Base-by-base conservation (phyloP, 805 yeast genomes). In the Brettanomyces naardenensis region DNA sequence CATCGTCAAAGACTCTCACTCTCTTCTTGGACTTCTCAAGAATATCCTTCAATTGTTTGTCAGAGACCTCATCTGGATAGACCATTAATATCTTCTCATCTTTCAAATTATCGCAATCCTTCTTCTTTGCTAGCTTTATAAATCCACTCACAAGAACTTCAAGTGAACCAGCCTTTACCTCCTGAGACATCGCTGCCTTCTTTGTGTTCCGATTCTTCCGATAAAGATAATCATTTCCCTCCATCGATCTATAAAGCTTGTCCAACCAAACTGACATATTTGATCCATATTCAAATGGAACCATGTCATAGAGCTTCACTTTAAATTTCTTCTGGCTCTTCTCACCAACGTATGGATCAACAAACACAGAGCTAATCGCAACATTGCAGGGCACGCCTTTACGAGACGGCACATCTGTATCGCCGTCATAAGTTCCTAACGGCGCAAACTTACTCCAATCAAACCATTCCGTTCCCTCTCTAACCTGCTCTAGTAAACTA, bases 401-500 rank as follows among this genome's bases (percentile, higher is more conserved):
- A 3, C 44, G 31, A 7, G 36, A 33, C 5, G 61, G 55, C 11
- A 57, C 20, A 21, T 49, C 53, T 13, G 39, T 37, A 1, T 38
- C 46, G 3, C 41, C 36, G 5, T 45, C 47, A 36, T 54, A 58
- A 4, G 41, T 36, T 1, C 62, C 63, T 13, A 58, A 27, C 9
- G 44, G 40, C 4, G 54, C 53, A 44, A 54, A 58, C 31, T 44
- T 52, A 19, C 44, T 41, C 63, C 62, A 58, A 37, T 57, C 59
- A 35, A 58, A 43, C 73, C 81, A 74, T 11, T 84, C 80, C 0
- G 58, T 56, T 41, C 64, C 69, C 2, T 54, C 53, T 46, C 68
- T 77, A 32, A 82, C 58, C 35, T 73, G 73, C 5, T 61, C 56
- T 38, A 78, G 65, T 49, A 82, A 65, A 2, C 55, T 50, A 5